These are phyloP conservation scores for Aspergillus egyptiacus DNA, from an alignment of 495 filamentous ascomycete genomes.

Conservation along the genomic window DNA sequence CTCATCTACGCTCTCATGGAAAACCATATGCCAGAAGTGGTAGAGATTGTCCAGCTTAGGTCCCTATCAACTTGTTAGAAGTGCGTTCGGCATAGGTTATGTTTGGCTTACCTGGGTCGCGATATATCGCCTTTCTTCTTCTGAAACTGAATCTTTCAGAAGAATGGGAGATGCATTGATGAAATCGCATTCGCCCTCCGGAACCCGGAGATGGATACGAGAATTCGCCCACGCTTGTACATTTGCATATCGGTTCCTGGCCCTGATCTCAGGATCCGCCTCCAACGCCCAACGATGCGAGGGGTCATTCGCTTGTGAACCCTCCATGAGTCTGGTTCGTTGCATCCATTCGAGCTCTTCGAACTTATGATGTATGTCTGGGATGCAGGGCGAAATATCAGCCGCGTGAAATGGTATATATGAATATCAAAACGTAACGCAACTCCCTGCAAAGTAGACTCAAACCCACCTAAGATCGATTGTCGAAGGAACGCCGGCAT, in stretches of 20 bases:
- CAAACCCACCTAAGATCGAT: conserved; percentile 36
- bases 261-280: conserved; percentile 41
- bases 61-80: conserved; percentile 47
- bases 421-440: neutral
- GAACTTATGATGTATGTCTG: conserved; percentile 44
- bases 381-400: neutral
- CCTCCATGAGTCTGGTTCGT: conserved; percentile 32
- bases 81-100: neutral
- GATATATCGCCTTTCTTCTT: conserved; percentile 53
- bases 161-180: conserved; percentile 92
- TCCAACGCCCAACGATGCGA: conserved; percentile 48
- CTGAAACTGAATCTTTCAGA: conserved; percentile 51
- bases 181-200: conserved; percentile 76
- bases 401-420: neutral
- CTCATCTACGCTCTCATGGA: conserved; percentile 70
- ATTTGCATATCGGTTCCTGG: conserved; percentile 75
- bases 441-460: conserved; percentile 5
- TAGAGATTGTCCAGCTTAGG: conserved; percentile 64
- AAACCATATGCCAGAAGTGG: conserved; percentile 95
- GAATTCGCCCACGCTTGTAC: conserved; percentile 82
- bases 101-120: conserved; percentile 53
- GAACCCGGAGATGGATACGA: conserved; percentile 77
- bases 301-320: conserved; percentile 31
- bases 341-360: conserved; percentile 47
- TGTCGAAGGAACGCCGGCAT: conserved; percentile 42